Evolutionary conservation across 176 grass and related monocot species (phyloP), one percentile per base, ranked within the genome.

Genomic region (Aechmea fasciata): DNA sequence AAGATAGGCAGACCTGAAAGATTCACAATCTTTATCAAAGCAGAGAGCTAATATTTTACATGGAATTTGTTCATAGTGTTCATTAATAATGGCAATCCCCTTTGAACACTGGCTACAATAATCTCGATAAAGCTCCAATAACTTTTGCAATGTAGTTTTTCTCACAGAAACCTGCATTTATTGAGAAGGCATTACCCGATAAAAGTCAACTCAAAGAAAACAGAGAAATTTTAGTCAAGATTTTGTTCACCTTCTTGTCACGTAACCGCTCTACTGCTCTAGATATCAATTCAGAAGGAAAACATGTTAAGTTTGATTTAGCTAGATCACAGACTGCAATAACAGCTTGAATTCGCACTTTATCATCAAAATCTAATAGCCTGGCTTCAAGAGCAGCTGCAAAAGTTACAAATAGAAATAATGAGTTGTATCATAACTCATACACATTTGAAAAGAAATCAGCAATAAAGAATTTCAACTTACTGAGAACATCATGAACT

Each of bases 341-440:
- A 69, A 90, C 94, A 83, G 89, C 94, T 83, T 81, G 79, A 57
- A 83, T 79, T 84, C 89, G 90, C 71, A 87, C 94, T 87, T 97
- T 97, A 62, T 92, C 93, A 79, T 97, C 93, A 83, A 82, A 83
- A 85, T 97, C 93, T 64, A 92, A 66, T 81, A 97, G 68, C 79
- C 93, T 90, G 63, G 79, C 77, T 83, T 85, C 82, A 75, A 97
- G 79, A 48, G 84, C 85, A 71, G 71, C 93, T 97, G 79, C 48
- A 66, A 78, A 61, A 62, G 7, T 3, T 82, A 47, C 68, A 74
- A 75, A 85, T 3, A 61, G 68, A 29, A 83, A 61, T 53, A 69
- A 71, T 52, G 59, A 83, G 76, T 41, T 41, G 33, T 41, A 72
- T 68, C 64, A 61, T 55, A 64, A 73, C 47, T 71, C 20, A 66